phyloP scores from a whole-genome alignment of 768 basidiomycete species.

The Leccinum broughii region DNA sequence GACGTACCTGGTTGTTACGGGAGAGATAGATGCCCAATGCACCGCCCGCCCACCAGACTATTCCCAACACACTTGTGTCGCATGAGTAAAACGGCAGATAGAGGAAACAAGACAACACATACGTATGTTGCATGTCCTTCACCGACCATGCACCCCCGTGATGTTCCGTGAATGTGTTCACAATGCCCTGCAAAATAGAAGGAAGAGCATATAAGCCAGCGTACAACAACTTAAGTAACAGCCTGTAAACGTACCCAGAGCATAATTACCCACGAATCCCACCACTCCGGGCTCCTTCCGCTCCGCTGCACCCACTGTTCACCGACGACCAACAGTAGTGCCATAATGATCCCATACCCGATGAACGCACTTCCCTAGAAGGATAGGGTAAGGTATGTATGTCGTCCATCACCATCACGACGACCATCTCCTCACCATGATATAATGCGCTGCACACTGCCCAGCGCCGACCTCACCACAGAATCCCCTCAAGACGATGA shows the following conservation, averaged over 20 bases:
- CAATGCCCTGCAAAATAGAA: constrained; percentile 34
- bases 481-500: constrained; percentile 69
- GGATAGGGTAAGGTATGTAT: neutral
- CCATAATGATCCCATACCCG: constrained; percentile 81
- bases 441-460: constrained; percentile 88
- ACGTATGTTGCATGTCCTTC: constrained; percentile 97
- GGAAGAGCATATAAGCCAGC: neutral
- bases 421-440: constrained; percentile 50
- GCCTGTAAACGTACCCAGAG: constrained; percentile 45
- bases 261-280: constrained; percentile 72
- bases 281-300: constrained; percentile 79
- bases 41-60: constrained; percentile 85
- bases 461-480: constrained; percentile 71
- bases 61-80: constrained; percentile 50
- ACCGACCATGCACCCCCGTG: constrained; percentile 78
- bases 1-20: constrained; percentile 67
- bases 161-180: constrained; percentile 95
- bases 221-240: neutral
- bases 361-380: constrained; percentile 80
- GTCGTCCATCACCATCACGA: constrained; percentile 13
- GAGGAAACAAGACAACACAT: constrained; percentile 31
- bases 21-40: constrained; percentile 83
- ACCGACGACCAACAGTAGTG: constrained; percentile 73
- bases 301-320: constrained; percentile 74
- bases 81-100: constrained; percentile 2